phyloP scores from a whole-genome alignment of 768 basidiomycete genomes.

The Pleurotus giganteus region DNA sequence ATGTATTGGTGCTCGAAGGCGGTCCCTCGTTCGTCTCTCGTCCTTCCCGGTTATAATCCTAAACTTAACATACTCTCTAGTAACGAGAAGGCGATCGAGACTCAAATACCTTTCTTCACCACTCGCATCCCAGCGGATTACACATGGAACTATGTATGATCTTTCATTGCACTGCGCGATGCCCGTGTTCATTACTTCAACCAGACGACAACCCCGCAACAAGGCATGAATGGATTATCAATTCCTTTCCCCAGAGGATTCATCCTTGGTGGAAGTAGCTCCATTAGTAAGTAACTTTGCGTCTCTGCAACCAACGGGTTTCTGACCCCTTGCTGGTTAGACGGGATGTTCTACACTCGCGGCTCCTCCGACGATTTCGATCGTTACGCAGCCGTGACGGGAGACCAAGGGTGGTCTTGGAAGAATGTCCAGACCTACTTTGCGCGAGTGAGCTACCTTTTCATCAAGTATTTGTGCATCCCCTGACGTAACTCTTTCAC shows the following conservation, averaged over 20 bases:
- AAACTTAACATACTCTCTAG: background rate
- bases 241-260: slow-evolving; percentile 17
- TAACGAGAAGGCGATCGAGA: slow-evolving; percentile 13
- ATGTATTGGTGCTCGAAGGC: slow-evolving; percentile 9
- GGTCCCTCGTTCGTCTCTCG: background rate
- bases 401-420: slow-evolving; percentile 29
- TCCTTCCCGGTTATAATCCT: background rate
- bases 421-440: slow-evolving; percentile 22
- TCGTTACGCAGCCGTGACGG: slow-evolving; percentile 19
- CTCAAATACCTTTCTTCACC: slow-evolving; percentile 10
- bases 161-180: slow-evolving; percentile 22
- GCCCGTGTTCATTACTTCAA: background rate
- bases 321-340: background rate
- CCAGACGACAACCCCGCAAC: slow-evolving; percentile 18
- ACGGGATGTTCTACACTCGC: slow-evolving; percentile 23
- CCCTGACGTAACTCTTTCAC: background rate
- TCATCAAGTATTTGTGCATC: background rate
- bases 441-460: slow-evolving; percentile 14
- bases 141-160: slow-evolving; percentile 9
- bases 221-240: slow-evolving; percentile 11
- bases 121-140: no score
- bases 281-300: slow-evolving; percentile 2
- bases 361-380: slow-evolving; percentile 25
- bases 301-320: background rate
- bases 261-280: slow-evolving; percentile 18